Percentiles rank a stretch among this genome's conserved stretches.
Conservation (phyloP, 108 stramenopile genomes). For the Mediolabrus comicus region DNA sequence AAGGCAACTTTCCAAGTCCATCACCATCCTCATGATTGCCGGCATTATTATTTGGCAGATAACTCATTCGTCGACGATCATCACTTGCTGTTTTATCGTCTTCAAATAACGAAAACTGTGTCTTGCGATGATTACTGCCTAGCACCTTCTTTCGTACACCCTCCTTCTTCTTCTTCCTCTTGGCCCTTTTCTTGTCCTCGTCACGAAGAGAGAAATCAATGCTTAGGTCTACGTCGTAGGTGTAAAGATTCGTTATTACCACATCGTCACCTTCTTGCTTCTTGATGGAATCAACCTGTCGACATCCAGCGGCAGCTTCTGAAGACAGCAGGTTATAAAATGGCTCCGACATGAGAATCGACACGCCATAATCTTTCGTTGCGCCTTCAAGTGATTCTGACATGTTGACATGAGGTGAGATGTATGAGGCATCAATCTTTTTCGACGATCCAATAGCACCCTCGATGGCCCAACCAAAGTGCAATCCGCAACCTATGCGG, state of each 20-base stretch:
- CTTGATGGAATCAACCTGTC: slow-evolving; percentile 42
- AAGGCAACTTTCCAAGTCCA: slow-evolving; percentile 40
- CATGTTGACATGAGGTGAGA: slow-evolving; percentile 77
- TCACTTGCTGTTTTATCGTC: not conserved
- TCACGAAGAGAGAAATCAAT: slow-evolving; percentile 10
- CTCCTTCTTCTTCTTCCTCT: not conserved
- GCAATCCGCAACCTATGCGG: slow-evolving; percentile 71
- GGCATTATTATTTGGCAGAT: not conserved
- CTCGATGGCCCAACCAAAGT: slow-evolving; percentile 85
- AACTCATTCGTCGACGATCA: not conserved
- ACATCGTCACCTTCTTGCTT: slow-evolving; percentile 25
- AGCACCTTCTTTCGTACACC: not conserved
- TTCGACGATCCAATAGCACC: slow-evolving; percentile 75
- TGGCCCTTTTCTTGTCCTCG: not conserved
- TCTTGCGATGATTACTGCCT: not conserved
- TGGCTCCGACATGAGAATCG: slow-evolving; percentile 61
- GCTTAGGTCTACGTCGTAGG: slow-evolving; percentile 46
- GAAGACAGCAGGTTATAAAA: slow-evolving; percentile 45
- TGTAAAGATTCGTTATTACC: slow-evolving; percentile 34
- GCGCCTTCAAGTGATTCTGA: slow-evolving; percentile 62
- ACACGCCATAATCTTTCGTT: slow-evolving; percentile 69
- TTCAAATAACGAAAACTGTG: slow-evolving; percentile 6
- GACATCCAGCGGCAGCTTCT: slow-evolving; percentile 37
- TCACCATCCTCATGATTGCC: not conserved
- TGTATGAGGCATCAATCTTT: slow-evolving; percentile 83